Evolutionary conservation across 2,329 filamentous ascomycete genomes (phyloP), one percentile per base, ranked within the genome.

Genomic region (Penicillium sumatraense): DNA sequence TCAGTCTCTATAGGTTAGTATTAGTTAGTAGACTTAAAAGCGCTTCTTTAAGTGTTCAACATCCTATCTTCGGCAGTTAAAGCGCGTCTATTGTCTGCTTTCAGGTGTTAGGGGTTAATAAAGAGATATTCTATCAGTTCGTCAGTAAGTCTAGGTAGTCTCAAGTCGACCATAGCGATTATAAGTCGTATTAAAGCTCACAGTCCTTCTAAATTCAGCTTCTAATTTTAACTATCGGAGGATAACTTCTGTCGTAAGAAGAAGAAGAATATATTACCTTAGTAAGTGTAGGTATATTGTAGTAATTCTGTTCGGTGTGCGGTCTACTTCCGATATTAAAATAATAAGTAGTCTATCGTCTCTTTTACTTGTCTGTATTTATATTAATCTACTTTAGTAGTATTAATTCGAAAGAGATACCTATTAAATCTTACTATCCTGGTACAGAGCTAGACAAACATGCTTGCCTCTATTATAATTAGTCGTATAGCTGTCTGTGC

Each of bases 1-100:
- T 49, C 46, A 54, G 51, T 61, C 48, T 63, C 61, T 53, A 57
- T 68, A 52, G 56, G 58, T 65, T 66, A 67, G 67, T 65, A 62
- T 65, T 60, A 49, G 59, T 67, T 62, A 65, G 64, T 65, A 64
- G 62, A 48, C 63, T 68, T 70, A 58, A 70, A 71, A 65, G 60
- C 59, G 59, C 64, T 72, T 70, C 58, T 71, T 71, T 59, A 69
- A 27, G 26, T 27, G 26, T 27, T 27, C 26, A 27, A 67, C 59
- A 66, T 72, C 65, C 67, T 69, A 70, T 69, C 50, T 49, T 70
- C 64, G 54, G 64, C 49, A n/a, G n/a, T n/a, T n/a, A n/a, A n/a
- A n/a, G n/a, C n/a, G n/a, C n/a, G n/a, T n/a, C n/a, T n/a, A n/a
- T 27, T 27, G 26, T 27, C 10, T 27, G 26, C 26, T 10, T 6